Evolutionary conservation across 2,329 filamentous ascomycete species (phyloP), one percentile per base, ranked within the genome.

Genomic region (Fonsecaea erecta): DNA sequence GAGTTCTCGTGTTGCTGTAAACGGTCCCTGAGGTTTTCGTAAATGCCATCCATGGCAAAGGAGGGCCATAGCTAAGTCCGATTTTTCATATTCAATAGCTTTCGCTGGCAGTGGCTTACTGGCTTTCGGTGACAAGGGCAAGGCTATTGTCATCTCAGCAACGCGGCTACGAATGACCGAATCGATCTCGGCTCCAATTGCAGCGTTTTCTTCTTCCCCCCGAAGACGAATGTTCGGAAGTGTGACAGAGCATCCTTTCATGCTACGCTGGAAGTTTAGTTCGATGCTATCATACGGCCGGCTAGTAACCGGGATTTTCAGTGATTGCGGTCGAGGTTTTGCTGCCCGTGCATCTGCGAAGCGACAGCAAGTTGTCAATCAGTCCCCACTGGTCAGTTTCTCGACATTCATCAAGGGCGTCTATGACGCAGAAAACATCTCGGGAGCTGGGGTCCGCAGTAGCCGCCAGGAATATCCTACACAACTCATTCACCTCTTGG

Each of bases 31-130:
- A 68, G 54, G 7, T 57, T 66, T 6, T 59, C 32, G 2, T 60
- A 40, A 21, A 74, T 68, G 40, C 63, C 37, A 7, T 72, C 70
- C 16, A 74, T 67, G 0, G 65, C 71, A 12, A 75, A 58, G 30
- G 70, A 34, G 9, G 73, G 56, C 74, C 73, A 76, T 18, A 75
- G 66, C 51, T 75, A 75, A 1, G 74, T 76, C 3, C 74, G 66
- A 52, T 75, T 53, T 26, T 68, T 34, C 60, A 74, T 74, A 1
- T 65, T 16, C 4, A 67, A 56, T n/a, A 74, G 68, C 56, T 59
- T 35, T 1, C 32, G 48, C 57, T 66, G 28, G n/a, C 21, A 73
- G 54, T 34, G 46, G 40, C 3, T 24, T 18, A 46, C 21, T 61
- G n/a, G 48, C 65, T 2, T 55, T 11, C 5, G n/a, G 6, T 26